These are phyloP conservation scores for Pascua guehoae DNA, from an alignment of 1,284 basidiomycete genomes.

Conservation along the genomic window DNA sequence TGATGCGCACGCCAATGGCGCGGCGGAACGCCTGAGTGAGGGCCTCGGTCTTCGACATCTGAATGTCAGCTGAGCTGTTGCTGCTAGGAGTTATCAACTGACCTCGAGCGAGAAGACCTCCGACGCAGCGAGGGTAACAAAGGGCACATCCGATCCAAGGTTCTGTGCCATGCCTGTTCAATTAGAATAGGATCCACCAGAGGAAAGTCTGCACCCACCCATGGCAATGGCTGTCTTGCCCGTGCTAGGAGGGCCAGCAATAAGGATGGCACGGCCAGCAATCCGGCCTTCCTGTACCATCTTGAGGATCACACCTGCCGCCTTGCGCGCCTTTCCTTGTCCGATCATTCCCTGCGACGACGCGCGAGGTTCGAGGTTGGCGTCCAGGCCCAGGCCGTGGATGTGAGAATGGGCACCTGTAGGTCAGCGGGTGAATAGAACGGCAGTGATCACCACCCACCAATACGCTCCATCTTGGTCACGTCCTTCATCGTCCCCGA, in stretches of 20 bases:
- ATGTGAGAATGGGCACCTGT: conserved; percentile 96
- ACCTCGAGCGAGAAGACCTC: conserved; percentile 91
- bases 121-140: conserved; percentile 93
- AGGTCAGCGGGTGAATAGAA: conserved; percentile 1
- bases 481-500: conserved; percentile 65
- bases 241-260: conserved; percentile 92
- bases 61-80: conserved; percentile 5
- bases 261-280: conserved; percentile 89
- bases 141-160: conserved; percentile 88
- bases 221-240: conserved; percentile 98
- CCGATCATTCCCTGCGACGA: conserved; percentile 92
- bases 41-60: conserved; percentile 97
- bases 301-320: conserved; percentile 93
- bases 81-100: conserved; percentile 7
- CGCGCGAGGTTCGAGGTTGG: conserved; percentile 77
- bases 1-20: conserved; percentile 94
- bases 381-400: conserved; percentile 87
- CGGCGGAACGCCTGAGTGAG: conserved; percentile 93
- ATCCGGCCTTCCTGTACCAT: conserved; percentile 97
- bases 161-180: conserved; percentile 92
- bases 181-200: conserved; percentile 4
- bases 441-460: conserved; percentile 49
- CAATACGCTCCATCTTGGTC: conserved; percentile 95
- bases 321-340: conserved; percentile 89
- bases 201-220: conserved; percentile 55